Evolutionary conservation across 164 flowering plant species (phyloP).

Genomic region (Buxus sempervirens): DNA sequence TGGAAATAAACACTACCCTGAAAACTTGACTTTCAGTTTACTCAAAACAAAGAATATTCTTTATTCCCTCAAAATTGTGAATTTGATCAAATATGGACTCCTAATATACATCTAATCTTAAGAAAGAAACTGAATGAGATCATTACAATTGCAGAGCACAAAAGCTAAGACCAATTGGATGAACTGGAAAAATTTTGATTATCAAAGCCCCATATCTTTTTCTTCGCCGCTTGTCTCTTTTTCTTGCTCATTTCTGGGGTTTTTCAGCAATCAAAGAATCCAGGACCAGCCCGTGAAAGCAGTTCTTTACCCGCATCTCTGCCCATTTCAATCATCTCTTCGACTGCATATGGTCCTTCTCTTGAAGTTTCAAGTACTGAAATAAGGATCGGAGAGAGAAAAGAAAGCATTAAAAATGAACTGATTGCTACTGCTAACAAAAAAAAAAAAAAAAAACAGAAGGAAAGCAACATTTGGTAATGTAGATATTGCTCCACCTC

Average conservation of each 20-base stretch:
- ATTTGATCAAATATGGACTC: not conserved
- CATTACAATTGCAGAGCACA: constrained; percentile 2
- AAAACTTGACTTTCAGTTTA: too few relatives aligned
- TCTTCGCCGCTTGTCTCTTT: not conserved
- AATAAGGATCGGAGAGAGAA: constrained; percentile 9
- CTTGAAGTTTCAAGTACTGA: constrained; percentile 92
- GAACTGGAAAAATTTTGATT: constrained; percentile 10
- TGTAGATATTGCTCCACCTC: constrained; percentile 38
- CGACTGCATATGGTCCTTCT: constrained; percentile 57
- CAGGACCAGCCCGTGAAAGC: constrained; percentile 73
- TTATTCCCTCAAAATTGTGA: not conserved
- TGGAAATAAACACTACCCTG: too few relatives aligned
- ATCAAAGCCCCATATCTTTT: not conserved
- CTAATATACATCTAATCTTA: constrained; percentile 9
- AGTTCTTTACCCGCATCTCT: constrained; percentile 94
- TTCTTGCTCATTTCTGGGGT: constrained; percentile 7
- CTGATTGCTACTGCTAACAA: not conserved
- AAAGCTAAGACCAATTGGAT: not conserved
- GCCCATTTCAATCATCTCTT: constrained; percentile 88
- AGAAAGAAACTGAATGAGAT: not conserved
- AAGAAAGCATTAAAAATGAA: not conserved
- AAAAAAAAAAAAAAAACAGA: not conserved
- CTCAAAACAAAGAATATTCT: not conserved
- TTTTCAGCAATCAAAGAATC: constrained; percentile 47
- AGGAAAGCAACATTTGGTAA: not conserved